Conservation (phyloP, 805 yeast genomes). For the Brettanomyces custersianus region DNA sequence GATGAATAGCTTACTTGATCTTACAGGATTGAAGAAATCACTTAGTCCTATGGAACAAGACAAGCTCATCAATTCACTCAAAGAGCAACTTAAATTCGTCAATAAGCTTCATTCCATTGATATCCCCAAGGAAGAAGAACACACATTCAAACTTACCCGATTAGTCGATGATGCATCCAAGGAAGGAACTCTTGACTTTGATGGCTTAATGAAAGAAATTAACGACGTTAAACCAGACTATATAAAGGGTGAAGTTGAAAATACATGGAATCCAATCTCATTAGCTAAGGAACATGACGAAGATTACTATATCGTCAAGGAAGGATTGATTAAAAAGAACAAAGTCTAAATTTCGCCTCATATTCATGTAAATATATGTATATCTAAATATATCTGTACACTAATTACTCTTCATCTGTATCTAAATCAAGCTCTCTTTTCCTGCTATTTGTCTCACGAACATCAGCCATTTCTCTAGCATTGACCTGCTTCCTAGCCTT, state of each 20-base stretch:
- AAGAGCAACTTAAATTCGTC: constrained; percentile 43
- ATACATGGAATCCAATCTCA: constrained; percentile 33
- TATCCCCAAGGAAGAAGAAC: constrained; percentile 8
- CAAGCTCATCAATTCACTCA: constrained; percentile 27
- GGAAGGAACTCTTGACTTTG: constrained; percentile 19
- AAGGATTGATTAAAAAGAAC: constrained; percentile 34
- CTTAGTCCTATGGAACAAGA: constrained; percentile 21
- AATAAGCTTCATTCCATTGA: constrained; percentile 32
- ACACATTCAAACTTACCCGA: constrained; percentile 13
- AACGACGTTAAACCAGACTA: constrained; percentile 12
- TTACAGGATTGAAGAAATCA: constrained; percentile 39
- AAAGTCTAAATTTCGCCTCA: constrained; percentile 8
- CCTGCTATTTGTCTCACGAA: constrained; percentile 54
- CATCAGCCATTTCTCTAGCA: constrained; percentile 64
- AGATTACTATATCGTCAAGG: constrained; percentile 35
- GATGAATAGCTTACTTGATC: constrained; percentile 28
- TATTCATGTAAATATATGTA: background rate
- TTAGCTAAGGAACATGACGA: constrained; percentile 26
- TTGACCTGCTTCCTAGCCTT: constrained; percentile 77
- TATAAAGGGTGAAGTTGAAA: constrained; percentile 32
- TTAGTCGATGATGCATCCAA: constrained; percentile 19
- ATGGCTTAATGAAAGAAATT: constrained; percentile 22
- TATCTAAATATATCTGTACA: background rate
- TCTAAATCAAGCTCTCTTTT: constrained; percentile 64
- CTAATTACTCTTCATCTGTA: constrained; percentile 29